These are phyloP conservation scores for Populus davidiana DNA, from an alignment of 345 rosid genomes.

Conservation along the genomic window DNA sequence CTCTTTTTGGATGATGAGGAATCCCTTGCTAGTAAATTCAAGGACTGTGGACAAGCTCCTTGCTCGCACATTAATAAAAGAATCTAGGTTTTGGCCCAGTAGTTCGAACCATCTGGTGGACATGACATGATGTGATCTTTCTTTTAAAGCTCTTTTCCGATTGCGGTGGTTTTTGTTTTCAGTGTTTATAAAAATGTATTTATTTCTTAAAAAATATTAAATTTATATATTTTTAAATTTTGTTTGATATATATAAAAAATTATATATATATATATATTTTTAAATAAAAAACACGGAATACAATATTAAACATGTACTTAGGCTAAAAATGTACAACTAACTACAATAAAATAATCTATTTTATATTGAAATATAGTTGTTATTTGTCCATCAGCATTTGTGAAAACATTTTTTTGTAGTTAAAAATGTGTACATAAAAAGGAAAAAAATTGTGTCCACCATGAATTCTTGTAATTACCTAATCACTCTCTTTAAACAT, in stretches of 20 bases:
- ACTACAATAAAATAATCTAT: too few relatives aligned
- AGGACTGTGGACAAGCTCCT: neutral
- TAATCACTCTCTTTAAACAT: neutral
- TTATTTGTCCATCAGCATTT: neutral
- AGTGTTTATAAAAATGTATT: too few relatives aligned
- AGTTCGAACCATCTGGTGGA: neutral
- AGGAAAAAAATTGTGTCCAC: neutral
- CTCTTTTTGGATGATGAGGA: neutral
- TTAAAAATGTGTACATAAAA: neutral
- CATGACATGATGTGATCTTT: neutral
- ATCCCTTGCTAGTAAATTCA: neutral
- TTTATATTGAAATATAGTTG: too few relatives aligned
- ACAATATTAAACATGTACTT: too few relatives aligned
- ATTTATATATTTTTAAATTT: too few relatives aligned
- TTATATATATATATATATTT: too few relatives aligned
- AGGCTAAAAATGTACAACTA: too few relatives aligned
- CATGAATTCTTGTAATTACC: neutral
- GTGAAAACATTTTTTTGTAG: neutral
- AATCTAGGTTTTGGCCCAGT: neutral
- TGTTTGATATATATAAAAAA: too few relatives aligned
- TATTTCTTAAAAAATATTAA: too few relatives aligned
- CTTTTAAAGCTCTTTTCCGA: too few relatives aligned
- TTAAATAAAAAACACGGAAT: too few relatives aligned
- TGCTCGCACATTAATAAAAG: neutral
- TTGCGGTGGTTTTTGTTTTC: too few relatives aligned